Percentiles rank a stretch among this genome's conserved stretches.
phyloP scores from a whole-genome alignment of 2,329 filamentous ascomycete genomes.

The Colletotrichum liriopes region DNA sequence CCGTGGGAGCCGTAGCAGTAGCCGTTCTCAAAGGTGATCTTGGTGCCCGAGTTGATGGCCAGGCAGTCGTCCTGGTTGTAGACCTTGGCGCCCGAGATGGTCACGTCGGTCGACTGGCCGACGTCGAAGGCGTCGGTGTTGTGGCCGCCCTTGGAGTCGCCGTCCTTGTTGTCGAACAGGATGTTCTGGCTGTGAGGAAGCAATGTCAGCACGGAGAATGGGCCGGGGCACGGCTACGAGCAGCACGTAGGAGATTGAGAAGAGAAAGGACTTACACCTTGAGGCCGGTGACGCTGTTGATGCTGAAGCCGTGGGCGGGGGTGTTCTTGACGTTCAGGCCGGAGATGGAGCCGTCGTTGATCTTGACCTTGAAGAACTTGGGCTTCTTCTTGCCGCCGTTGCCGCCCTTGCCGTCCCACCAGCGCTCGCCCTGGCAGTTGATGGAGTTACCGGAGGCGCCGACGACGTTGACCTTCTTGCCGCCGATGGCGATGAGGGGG shows the following conservation, averaged over 20 bases:
- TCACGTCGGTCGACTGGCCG: constrained; percentile 63
- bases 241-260: no score
- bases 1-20: constrained; percentile 63
- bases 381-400: constrained; percentile 76
- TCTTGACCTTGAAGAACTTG: constrained; percentile 70
- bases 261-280: constrained; percentile 50
- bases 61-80: constrained; percentile 76
- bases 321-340: constrained; percentile 59
- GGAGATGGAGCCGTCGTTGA: constrained; percentile 56
- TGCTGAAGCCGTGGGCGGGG: constrained; percentile 59
- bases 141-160: constrained; percentile 56
- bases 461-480: constrained; percentile 68
- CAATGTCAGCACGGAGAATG: no score
- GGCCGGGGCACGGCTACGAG: no score
- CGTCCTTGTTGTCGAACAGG: constrained; percentile 57
- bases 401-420: constrained; percentile 74
- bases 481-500: constrained; percentile 74
- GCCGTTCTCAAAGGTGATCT: constrained; percentile 62
- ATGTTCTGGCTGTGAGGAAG: constrained; percentile 49
- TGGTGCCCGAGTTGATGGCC: constrained; percentile 68
- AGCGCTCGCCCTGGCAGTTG: constrained; percentile 69
- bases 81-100: constrained; percentile 67
- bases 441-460: constrained; percentile 68
- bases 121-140: constrained; percentile 76
- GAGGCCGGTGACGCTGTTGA: constrained; percentile 54